phyloP scores from a whole-genome alignment of 371 early-diverging fungal genomes.

The Zychaea mexicana region DNA sequence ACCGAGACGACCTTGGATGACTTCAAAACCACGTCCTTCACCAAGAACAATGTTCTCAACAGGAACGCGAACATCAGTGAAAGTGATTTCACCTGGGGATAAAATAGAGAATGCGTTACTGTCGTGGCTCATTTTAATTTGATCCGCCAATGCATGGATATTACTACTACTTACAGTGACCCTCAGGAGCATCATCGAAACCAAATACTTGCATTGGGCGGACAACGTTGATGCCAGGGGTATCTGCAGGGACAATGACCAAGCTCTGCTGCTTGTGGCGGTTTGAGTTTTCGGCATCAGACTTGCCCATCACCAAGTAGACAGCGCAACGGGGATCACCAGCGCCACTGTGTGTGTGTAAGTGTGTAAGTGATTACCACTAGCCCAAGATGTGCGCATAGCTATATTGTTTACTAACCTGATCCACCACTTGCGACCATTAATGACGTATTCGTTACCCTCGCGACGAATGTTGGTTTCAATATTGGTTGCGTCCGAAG shows the following conservation, averaged over 20 bases:
- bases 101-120: too few relatives aligned
- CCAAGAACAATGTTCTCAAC: constrained; percentile 87
- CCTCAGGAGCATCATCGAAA: constrained; percentile 95
- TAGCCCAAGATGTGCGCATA: too few relatives aligned
- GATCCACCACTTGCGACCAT: constrained; percentile 98
- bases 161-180: too few relatives aligned
- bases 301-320: constrained; percentile 89
- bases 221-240: constrained; percentile 85
- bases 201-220: constrained; percentile 91
- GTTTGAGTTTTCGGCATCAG: constrained; percentile 67
- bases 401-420: constrained; percentile 10
- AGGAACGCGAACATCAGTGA: constrained; percentile 90
- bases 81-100: constrained; percentile 89
- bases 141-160: too few relatives aligned
- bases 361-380: too few relatives aligned
- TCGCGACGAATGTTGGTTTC: constrained; percentile 75
- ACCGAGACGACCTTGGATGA: constrained; percentile 95
- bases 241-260: constrained; percentile 86
- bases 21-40: constrained; percentile 96
- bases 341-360: constrained; percentile 83
- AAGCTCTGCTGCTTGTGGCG: constrained; percentile 89
- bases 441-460: constrained; percentile 79
- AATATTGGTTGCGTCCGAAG: constrained; percentile 97
- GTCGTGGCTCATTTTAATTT: too few relatives aligned
- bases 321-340: constrained; percentile 92